Evolutionary conservation across 2,329 filamentous ascomycete genomes (phyloP).

Genomic region (Alternaria panax): DNA sequence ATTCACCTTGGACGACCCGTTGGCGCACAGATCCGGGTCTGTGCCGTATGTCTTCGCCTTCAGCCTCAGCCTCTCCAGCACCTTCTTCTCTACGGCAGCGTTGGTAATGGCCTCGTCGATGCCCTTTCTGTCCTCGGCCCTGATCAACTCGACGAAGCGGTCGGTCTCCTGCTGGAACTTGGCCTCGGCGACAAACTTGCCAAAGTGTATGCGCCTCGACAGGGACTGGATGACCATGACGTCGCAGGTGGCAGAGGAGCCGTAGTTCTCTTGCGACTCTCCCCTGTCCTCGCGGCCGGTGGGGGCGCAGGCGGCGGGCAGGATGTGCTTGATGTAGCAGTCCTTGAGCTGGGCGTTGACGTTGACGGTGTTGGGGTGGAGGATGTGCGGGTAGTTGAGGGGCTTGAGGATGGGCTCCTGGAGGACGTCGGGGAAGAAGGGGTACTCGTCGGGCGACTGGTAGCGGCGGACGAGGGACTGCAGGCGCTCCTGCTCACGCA

Average conservation of each 20-base stretch:
- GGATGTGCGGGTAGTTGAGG: conserved; percentile 84
- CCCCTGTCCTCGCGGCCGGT: conserved; percentile 80
- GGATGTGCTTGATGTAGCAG: conserved; percentile 82
- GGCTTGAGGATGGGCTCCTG: conserved; percentile 84
- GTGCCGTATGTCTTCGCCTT: conserved; percentile 95
- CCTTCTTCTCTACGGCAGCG: conserved; percentile 85
- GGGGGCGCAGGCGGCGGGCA: conserved; percentile 82
- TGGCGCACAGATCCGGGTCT: conserved; percentile 73
- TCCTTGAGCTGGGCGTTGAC: conserved; percentile 87
- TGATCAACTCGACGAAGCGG: conserved; percentile 82
- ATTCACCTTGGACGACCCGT: conserved; percentile 80
- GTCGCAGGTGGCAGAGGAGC: conserved; percentile 88
- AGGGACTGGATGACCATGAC: conserved; percentile 89
- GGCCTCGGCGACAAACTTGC: conserved; percentile 96
- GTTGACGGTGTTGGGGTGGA: conserved; percentile 88
- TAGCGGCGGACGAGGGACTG: conserved; percentile 94
- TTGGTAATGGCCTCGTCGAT: conserved; percentile 94
- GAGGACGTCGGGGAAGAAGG: conserved; percentile 88
- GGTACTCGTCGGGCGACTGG: conserved; percentile 95
- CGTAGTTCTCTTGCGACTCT: conserved; percentile 93
- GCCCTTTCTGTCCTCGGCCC: conserved; percentile 76
- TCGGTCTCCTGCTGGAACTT: conserved; percentile 89
- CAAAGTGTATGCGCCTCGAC: conserved; percentile 92
- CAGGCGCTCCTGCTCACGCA: conserved; percentile 85
- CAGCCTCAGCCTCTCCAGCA: conserved; percentile 81